phyloP scores from a whole-genome alignment of 2,329 filamentous ascomycete species.

The Akanthomyces muscarius region DNA sequence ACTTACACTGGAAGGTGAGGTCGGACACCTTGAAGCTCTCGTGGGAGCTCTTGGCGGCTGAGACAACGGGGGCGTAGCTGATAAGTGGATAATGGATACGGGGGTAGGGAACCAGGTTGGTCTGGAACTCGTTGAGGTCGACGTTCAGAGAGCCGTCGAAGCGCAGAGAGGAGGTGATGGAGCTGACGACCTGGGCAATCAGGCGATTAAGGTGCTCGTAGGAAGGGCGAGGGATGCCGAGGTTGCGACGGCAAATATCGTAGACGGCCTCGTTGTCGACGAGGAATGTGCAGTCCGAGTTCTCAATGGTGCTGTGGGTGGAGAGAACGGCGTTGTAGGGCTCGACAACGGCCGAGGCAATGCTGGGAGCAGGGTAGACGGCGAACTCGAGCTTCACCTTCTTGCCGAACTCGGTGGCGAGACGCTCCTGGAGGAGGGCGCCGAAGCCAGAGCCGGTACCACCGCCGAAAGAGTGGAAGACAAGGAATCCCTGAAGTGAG shows the following conservation, averaged over 20 bases:
- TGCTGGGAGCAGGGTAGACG: slow-evolving; percentile 66
- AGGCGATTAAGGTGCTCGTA: slow-evolving; percentile 70
- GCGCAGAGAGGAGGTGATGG: slow-evolving; percentile 67
- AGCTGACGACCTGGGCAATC: slow-evolving; percentile 71
- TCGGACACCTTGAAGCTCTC: slow-evolving; percentile 86
- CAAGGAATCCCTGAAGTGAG: slow-evolving; percentile 67
- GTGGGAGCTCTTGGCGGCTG: slow-evolving; percentile 71
- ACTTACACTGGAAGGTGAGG: slow-evolving; percentile 68
- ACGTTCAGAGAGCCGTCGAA: slow-evolving; percentile 71
- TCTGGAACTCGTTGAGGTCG: slow-evolving; percentile 75
- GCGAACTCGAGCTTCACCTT: slow-evolving; percentile 75
- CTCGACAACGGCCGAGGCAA: slow-evolving; percentile 68
- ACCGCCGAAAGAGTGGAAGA: slow-evolving; percentile 72
- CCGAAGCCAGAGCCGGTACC: slow-evolving; percentile 71
- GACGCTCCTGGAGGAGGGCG: slow-evolving; percentile 66
- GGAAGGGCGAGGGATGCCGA: slow-evolving; percentile 65
- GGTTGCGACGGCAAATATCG: slow-evolving; percentile 69
- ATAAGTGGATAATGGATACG: slow-evolving; percentile 72
- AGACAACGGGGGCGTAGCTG: slow-evolving; percentile 68
- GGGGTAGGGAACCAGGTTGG: slow-evolving; percentile 69
- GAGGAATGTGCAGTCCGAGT: slow-evolving; percentile 75
- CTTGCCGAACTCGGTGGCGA: slow-evolving; percentile 71
- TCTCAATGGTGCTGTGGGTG: slow-evolving; percentile 72
- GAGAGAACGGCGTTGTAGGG: slow-evolving; percentile 71
- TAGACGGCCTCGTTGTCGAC: slow-evolving; percentile 74